Evolutionary conservation across 2,329 filamentous ascomycete genomes (phyloP).

Genomic region (Graphiopsis chlorocephala): DNA sequence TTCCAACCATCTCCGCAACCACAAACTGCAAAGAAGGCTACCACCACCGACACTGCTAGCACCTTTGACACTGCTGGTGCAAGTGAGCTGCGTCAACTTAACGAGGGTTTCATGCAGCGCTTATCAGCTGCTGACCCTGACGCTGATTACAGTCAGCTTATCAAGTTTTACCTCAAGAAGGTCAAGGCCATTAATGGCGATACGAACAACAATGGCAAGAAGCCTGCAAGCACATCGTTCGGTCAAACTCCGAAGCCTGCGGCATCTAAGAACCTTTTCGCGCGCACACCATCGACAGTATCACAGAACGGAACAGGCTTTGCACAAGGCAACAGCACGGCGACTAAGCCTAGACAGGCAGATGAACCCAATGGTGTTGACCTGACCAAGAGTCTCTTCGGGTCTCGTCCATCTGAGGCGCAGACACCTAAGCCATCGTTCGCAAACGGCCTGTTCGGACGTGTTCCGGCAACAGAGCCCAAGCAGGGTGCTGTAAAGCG

Average conservation of each 20-base stretch:
- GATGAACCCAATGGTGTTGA: constrained; percentile 9
- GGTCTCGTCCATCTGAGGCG: neutral
- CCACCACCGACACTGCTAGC: neutral
- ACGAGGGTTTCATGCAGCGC: constrained; percentile 29
- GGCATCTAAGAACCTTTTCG: neutral
- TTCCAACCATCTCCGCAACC: constrained; percentile 1
- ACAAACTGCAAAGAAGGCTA: neutral
- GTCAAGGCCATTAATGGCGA: constrained; percentile 26
- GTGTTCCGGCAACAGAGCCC: constrained; percentile 29
- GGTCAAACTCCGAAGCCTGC: neutral
- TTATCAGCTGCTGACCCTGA: constrained; percentile 24
- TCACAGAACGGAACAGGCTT: neutral
- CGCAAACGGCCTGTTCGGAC: constrained; percentile 19
- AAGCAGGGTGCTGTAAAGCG: constrained; percentile 23
- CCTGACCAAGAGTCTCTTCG: constrained; percentile 19
- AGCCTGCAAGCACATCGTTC: neutral
- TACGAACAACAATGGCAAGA: neutral
- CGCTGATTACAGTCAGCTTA: constrained; percentile 30
- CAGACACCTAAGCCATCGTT: constrained; percentile 23
- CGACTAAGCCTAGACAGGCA: neutral
- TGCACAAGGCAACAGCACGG: neutral
- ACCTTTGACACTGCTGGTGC: constrained; percentile 4
- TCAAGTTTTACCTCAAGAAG: constrained; percentile 27
- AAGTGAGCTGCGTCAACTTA: constrained; percentile 21
- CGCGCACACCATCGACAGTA: neutral